These are phyloP conservation scores for Peronospora belbahrii DNA, from an alignment of 352 stramenopile species.

Conservation along the genomic window DNA sequence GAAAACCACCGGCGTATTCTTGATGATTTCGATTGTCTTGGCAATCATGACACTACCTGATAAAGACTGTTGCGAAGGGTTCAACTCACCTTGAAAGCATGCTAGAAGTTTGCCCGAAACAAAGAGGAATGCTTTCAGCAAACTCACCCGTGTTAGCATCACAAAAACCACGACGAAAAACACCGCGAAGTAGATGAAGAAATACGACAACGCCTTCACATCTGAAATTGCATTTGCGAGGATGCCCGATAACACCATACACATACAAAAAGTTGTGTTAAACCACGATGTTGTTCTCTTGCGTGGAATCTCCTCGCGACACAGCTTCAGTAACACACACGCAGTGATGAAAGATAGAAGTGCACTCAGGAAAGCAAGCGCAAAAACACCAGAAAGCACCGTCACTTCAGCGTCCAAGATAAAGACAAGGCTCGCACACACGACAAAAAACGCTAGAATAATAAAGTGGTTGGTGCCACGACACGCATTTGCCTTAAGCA, in stretches of 20 bases:
- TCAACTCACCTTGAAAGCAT: conserved; percentile 8
- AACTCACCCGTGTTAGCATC: conserved; percentile 56
- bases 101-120: conserved; percentile 34
- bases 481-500: conserved; percentile 58
- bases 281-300: conserved; percentile 58
- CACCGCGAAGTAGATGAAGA: conserved; percentile 49
- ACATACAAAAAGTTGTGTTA: conserved; percentile 40
- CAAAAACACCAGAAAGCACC: conserved; percentile 80
- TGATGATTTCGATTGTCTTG: conserved; percentile 68
- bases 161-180: conserved; percentile 43
- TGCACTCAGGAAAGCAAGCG: conserved; percentile 80
- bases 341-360: conserved; percentile 77
- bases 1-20: conserved; percentile 82
- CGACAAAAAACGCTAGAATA: conserved; percentile 68
- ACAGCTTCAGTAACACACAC: conserved; percentile 83
- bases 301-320: conserved; percentile 67
- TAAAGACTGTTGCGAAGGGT: conserved; percentile 14
- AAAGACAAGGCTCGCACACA: conserved; percentile 64
- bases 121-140: conserved; percentile 45
- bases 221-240: conserved; percentile 48
- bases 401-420: conserved; percentile 73
- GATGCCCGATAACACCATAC: conserved; percentile 43
- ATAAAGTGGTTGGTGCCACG: conserved; percentile 76
- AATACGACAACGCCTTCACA: conserved; percentile 35
- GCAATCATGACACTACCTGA: conserved; percentile 51